Evolutionary conservation across 495 filamentous ascomycete species (phyloP), one percentile per base, ranked within the genome.

Genomic region (Penicillium arizonense): DNA sequence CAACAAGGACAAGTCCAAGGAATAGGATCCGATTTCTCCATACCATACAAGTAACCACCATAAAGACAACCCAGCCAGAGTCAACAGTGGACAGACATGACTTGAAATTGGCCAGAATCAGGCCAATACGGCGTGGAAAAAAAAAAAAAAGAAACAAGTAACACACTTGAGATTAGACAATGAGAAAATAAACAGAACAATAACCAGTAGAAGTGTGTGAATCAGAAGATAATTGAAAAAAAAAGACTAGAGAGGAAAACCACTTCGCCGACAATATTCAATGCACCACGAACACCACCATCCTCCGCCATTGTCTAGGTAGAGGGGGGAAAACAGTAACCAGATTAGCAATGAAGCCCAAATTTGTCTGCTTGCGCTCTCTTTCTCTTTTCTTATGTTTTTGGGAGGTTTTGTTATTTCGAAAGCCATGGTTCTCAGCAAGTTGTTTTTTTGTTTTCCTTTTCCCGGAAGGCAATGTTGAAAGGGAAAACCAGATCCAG

Each of bases 231-330:
- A 59, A 52, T 58, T 55, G 66, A 50, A 55, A 44, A 64, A 56
- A 45, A 50, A 50, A 64, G 59, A 24, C 24, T 59, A 41, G 20
- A 23, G 20, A 56, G 46, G 46, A 50, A 37, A 61, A 66, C 64
- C 61, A 63, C 62, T 58, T 67, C 56, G 61, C 63, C 63, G 47
- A 61, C 54, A 59, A 62, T 58, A 35, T 50, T 62, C 61, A 67
- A 67, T 68, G 70, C 73, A 73, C 73, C 75, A 68, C 61, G 59
- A 75, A 76, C 73, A 76, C 74, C 73, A 60, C 63, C 68, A 67
- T 36, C 70, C 67, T 76, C 72, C 68, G 62, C 70, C 58, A 63
- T 63, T 50, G 58, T 74, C 68, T 70, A 73, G 67, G 61, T 41
- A 62, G 66, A 68, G 61, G 67, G 64, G 64, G 64, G 57, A 63